Base-by-base conservation (phyloP, 768 basidiomycete genomes). In the Trametes gibbosa region DNA sequence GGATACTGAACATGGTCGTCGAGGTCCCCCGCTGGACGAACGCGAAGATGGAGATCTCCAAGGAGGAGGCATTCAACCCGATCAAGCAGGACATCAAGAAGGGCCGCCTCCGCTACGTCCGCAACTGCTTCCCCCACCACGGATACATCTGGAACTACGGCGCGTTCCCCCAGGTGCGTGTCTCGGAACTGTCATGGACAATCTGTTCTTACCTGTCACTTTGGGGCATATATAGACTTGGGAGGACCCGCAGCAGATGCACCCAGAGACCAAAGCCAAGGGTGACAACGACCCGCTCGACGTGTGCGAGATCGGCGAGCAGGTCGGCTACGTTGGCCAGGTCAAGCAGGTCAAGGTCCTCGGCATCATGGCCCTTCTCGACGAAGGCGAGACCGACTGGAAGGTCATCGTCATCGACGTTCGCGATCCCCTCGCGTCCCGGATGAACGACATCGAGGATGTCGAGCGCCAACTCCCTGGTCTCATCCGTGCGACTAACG, bases 91-190 rank as follows among this genome's bases (percentile, higher is more conserved):
- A 98, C 74, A 88, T 91, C 75, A 98, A 97, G 80, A 94, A 92
- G 78, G 93, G 93, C 69, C 92, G 90, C 71, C 79, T 98, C 74
- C 91, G 97, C 69, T 98, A 82, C 76, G 97, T 99, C 66, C 89
- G 97, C 78, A 98, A 98, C 84, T 98, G 97, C 77, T 99, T 99
- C 90, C 97, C 97, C 67, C 97, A 99, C 81, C 95, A 98, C 73
- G 96, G 97, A 37, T 95, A 98, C 82, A 95, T 99, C 81, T 99
- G 97, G 97, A 99, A 99, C 83, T 99, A 99, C 71, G 96, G 96
- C 69, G 95, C 95, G 59, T 97, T 99, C 86, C 96, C 96, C 62
- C 94, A 96, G 85, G 94, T 89, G 56, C 48, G 84, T 70, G 10
- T 41, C 29, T 10, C 37, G 19, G 21, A 7, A 23, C 10, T 12